Evolutionary conservation across 345 rosid genomes (phyloP), one percentile per base, ranked within the genome.

Genomic region (Ailanthus altissimus): DNA sequence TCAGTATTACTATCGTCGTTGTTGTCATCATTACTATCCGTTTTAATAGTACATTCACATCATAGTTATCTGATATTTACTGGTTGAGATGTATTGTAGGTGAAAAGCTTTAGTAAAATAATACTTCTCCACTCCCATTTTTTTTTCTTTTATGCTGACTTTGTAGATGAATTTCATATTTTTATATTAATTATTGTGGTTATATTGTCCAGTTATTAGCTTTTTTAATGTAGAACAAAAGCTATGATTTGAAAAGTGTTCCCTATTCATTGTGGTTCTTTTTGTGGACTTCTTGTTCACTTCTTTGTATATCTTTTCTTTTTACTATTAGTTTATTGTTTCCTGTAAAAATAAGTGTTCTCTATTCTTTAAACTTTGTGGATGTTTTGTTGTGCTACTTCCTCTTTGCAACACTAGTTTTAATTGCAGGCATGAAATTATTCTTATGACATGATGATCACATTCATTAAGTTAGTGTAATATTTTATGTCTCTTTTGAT

Each of bases 191-290:
- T 20, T 2, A 23, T 67, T 26, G 38, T 60, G 28, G 4, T 12
- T 25, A 0, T 67, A 46, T 67, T 67, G 72, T 67, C 38, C 18
- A 49, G 43, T 69, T 50, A 23, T 56, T 56, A n/a, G 46, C 64
- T 4, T 32, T 32, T 1, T 32, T 70, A 28, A 38, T 51, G 42
- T 59, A 47, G 56, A 49, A 32, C 42, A 43, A 45, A 15, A 59
- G 67, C 21, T 73, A 25, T 67, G 54, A 73, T 45, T 73, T 1
- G 18, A 73, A 43, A 42, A 64, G 25, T 64, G 5, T 64, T 18
- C n/a, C 28, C 42, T 1, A 18, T 28, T 40, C n/a, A n/a, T n/a
- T n/a, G n/a, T n/a, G n/a, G n/a, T n/a, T n/a, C n/a, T n/a, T n/a
- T n/a, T n/a, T n/a, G 38, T 32, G 38, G 38, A 32, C 38, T 32